These are phyloP conservation scores for Ophiostoma quercus DNA, from an alignment of 2,329 filamentous ascomycete species.

Conservation along the genomic window DNA sequence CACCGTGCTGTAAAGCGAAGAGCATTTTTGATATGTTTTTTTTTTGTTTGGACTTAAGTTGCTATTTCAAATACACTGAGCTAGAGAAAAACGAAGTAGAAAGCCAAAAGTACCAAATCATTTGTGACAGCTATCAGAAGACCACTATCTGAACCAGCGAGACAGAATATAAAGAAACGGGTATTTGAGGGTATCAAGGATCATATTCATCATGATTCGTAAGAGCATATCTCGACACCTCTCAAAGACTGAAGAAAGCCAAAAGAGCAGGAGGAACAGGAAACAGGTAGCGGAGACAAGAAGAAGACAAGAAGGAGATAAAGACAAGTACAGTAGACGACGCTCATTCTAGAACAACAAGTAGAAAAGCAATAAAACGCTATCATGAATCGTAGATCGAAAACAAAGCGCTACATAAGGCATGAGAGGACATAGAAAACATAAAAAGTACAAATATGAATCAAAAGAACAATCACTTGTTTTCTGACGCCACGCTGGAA, in stretches of 20 bases:
- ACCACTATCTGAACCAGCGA: neutral
- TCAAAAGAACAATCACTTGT: neutral
- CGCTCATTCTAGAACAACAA: constrained; percentile 4
- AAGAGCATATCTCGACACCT: neutral
- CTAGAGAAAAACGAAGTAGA: too few relatives aligned
- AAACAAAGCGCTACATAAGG: neutral
- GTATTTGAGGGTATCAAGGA: constrained; percentile 3
- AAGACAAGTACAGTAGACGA: neutral
- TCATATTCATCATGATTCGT: constrained; percentile 1
- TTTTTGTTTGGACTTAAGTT: too few relatives aligned
- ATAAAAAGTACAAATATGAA: neutral
- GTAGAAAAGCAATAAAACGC: neutral
- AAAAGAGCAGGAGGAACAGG: neutral
- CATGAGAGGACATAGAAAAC: neutral
- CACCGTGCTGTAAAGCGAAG: neutral
- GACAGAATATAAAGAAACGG: neutral
- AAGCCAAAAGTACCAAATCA: too few relatives aligned
- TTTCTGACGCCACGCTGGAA: neutral
- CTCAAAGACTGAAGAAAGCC: neutral
- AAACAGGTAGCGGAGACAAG: neutral
- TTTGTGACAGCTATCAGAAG: too few relatives aligned
- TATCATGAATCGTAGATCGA: constrained; percentile 2
- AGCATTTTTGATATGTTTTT: neutral
- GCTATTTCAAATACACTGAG: too few relatives aligned
- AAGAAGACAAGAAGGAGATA: neutral